Evolutionary conservation across 176 grass and related monocot species (phyloP).

Genomic region (Puya raimondii): DNA sequence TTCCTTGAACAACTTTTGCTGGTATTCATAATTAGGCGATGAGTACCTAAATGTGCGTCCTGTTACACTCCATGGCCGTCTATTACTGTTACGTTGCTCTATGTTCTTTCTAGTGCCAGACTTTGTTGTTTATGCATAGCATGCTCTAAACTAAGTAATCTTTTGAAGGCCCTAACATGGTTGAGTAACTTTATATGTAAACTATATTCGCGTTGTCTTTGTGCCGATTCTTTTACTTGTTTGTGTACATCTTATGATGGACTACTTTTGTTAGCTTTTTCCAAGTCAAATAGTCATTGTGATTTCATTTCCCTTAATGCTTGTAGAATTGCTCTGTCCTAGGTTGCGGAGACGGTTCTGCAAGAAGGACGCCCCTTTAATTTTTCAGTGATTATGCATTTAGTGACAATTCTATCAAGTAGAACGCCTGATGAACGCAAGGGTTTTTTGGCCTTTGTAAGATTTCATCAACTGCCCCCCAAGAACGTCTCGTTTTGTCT

Average conservation of each 20-base stretch:
- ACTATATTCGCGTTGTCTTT: neutral
- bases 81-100: too few relatives aligned
- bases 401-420: conserved; percentile 68
- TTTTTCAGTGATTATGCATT: conserved; percentile 73
- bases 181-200: too few relatives aligned
- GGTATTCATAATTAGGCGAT: neutral
- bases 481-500: neutral
- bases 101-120: too few relatives aligned
- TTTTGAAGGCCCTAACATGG: too few relatives aligned
- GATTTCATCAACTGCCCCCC: conserved; percentile 12
- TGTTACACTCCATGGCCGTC: neutral
- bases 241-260: neutral
- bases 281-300: neutral
- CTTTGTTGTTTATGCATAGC: too few relatives aligned
- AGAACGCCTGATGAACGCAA: conserved; percentile 43
- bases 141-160: too few relatives aligned
- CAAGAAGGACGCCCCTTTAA: conserved; percentile 54
- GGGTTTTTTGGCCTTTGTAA: conserved; percentile 70
- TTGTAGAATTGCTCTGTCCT: conserved; percentile 22
- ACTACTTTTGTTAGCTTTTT: neutral
- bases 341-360: conserved; percentile 80
- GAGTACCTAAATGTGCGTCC: neutral
- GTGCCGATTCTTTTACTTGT: too few relatives aligned
- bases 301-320: neutral
- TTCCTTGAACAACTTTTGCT: neutral